Evolutionary conservation across 768 basidiomycete species (phyloP), one percentile per base, ranked within the genome.

Genomic region (Pleurotus eryngii): DNA sequence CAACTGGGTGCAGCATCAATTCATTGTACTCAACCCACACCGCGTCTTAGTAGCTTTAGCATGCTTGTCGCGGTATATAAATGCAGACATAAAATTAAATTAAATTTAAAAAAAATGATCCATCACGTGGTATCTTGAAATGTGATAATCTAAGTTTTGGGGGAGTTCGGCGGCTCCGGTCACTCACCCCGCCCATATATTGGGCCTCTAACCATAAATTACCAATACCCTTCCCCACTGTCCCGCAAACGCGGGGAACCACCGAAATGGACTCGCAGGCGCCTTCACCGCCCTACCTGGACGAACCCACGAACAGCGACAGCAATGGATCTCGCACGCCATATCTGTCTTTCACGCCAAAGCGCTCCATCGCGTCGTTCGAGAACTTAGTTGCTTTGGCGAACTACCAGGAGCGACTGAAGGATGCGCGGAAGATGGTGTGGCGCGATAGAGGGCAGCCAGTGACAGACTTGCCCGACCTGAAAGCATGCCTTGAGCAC

Each of bases 351-450:
- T 77, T 85, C 61, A 76, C 80, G 0, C 85, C 84, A 0, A 77
- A 73, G 47, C 74, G 75, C 35, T 81, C 86, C 3, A 84, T 89
- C 74, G 79, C 82, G 7, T 92, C 89, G 0, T 93, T 93, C 62
- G 90, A 93, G 67, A 91, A 90, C 65, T 75, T 95, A 6, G 86
- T 92, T 18, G 89, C 88, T 12, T 78, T 95, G 56, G 92, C 92
- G 4, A 92, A 92, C 70, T 84, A 89, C 69, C 87, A 91, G 67
- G 89, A 93, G 59, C 77, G 82, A 2, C 74, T 93, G 30, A 80
- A 72, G 59, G 85, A 84, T 56, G 89, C 91, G 0, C 79, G 88
- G 55, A 90, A 84, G 68, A 87, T 92, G 70, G 83, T 94, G 3
- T 91, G 91, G 89, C 77, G 89, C 11, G 87, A 92, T 64, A 76